Evolutionary conservation across 2,329 filamentous ascomycete species (phyloP), one percentile per base, ranked within the genome.

Genomic region (Hymenoscyphus occultus): DNA sequence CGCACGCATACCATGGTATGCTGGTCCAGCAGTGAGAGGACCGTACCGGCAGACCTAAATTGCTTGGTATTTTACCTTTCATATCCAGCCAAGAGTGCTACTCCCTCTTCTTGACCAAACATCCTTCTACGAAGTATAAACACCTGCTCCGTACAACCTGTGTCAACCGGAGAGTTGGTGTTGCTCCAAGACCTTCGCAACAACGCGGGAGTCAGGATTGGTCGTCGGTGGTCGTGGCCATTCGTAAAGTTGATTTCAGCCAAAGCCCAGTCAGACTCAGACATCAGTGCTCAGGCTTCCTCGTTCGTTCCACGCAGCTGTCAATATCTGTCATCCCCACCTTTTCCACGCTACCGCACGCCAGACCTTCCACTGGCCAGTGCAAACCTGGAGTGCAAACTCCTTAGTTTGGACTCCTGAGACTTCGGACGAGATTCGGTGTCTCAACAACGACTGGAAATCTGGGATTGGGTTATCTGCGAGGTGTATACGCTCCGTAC

Each of bases 271-370:
- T 31, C 14, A 28, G 3, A 28, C 22, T 28, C 22, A 28, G 22
- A 28, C 22, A 28, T 28, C 22, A 39, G 56, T 35, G 35, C 56
- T 58, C 56, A 28, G 56, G n/a, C 56, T 35, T 39, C 22, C 22
- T 28, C 22, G 22, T 28, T 28, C 28, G 48, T 58, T 39, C 35
- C 28, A 39, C 14, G 31, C n/a, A 39, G 48, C 48, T 51, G 48
- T 51, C 48, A 51, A 51, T 51, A 51, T 51, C 48, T 51, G 48
- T 51, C 48, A 51, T 51, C 19, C 48, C 48, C 48, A 51, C 48
- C 32, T 51, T 51, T 51, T 28, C 13, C 19, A 51, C n/a, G 45
- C 45, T 51, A 51, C 45, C 2, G 22, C 45, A 22, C 22, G n/a
- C 48, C 48, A 51, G 48, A 51, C 48, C 48, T 28, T 19, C 3